These are phyloP conservation scores for Sambucus nigra DNA, from an alignment of 129 eudicot species.

Conservation along the genomic window DNA sequence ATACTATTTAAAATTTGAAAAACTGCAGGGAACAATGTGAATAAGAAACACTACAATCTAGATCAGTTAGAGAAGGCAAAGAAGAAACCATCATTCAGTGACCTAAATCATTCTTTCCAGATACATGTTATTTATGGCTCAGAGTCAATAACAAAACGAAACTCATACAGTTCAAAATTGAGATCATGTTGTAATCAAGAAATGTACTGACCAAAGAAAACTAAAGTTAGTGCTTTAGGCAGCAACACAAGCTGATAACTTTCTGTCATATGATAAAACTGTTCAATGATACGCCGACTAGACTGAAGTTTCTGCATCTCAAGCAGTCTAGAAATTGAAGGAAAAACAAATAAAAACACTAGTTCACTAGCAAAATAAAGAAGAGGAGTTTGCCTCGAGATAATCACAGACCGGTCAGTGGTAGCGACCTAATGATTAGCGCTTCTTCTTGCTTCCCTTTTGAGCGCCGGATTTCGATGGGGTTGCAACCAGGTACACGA, in stretches of 20 bases:
- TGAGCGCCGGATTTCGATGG: slow-evolving; percentile 68
- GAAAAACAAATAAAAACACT: too few species aligned
- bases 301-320: slow-evolving; percentile 3
- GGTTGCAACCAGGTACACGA: slow-evolving; percentile 64
- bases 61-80: too few species aligned
- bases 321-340: too few species aligned
- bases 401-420: neutral
- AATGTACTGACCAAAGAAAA: slow-evolving; percentile 6
- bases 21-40: too few species aligned
- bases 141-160: neutral
- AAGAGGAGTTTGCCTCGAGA: neutral
- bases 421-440: slow-evolving; percentile 16
- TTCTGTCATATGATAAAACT: too few species aligned
- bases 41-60: too few species aligned
- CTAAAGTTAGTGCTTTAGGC: neutral
- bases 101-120: too few species aligned
- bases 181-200: neutral
- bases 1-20: too few species aligned
- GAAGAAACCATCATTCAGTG: too few species aligned
- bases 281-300: too few species aligned
- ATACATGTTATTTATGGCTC: neutral
- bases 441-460: slow-evolving; percentile 82
- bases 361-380: neutral
- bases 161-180: neutral
- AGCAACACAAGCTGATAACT: neutral